A percentile compares a stretch with the other conserved stretches of the same genome.
These are phyloP conservation scores for Dalbergia cochinchinensis DNA, from an alignment of 306 rosid species.

Conservation along the genomic window DNA sequence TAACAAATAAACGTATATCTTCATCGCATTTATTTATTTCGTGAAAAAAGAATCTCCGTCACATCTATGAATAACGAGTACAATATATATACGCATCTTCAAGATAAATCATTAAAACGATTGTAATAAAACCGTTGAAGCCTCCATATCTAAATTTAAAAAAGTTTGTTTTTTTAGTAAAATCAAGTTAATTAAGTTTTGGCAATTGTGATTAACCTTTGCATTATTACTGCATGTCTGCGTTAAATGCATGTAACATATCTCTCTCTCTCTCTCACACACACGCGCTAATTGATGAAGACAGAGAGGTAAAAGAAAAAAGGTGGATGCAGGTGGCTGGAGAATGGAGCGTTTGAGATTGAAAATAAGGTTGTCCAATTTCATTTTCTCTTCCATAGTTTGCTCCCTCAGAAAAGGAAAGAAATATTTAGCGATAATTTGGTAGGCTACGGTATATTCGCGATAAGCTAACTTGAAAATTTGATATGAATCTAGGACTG, in stretches of 20 bases:
- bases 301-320: neutral
- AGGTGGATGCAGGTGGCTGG: neutral
- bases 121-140: too few species aligned
- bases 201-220: too few species aligned
- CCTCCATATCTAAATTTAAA: too few species aligned
- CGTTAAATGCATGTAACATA: neutral
- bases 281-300: neutral
- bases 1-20: too few species aligned
- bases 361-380: constrained; percentile 6
- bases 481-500: neutral
- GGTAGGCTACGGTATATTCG: neutral
- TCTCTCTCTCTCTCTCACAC: too few species aligned
- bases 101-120: too few species aligned
- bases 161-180: too few species aligned
- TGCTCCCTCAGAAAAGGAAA: constrained; percentile 22
- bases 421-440: neutral
- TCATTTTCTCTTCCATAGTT: neutral
- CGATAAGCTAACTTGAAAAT: neutral
- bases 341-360: neutral
- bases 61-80: too few species aligned
- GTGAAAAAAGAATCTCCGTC: too few species aligned
- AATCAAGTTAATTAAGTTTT: too few species aligned
- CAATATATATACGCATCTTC: too few species aligned
- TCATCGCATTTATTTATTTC: too few species aligned
- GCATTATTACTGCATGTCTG: neutral